These are phyloP conservation scores for Aschersonia sp. DNA, from an alignment of 2,329 filamentous ascomycete genomes.

Conservation along the genomic window DNA sequence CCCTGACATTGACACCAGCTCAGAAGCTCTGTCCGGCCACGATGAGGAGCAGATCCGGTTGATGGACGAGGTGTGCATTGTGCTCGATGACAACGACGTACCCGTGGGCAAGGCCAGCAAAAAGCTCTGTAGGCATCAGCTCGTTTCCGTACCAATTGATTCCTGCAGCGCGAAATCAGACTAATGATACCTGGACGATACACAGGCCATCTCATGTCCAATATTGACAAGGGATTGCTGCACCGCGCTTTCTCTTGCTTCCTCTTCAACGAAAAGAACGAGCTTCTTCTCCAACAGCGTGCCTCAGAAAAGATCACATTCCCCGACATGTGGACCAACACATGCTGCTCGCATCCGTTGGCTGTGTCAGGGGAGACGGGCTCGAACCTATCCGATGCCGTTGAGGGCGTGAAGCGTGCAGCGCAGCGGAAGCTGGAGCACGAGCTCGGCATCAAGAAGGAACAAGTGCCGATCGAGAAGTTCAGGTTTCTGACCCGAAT, in stretches of 20 bases:
- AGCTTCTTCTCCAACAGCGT: conserved; percentile 86
- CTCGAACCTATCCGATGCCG: conserved; percentile 60
- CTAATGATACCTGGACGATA: not conserved
- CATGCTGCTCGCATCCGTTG: conserved; percentile 94
- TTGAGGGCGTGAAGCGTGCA: conserved; percentile 78
- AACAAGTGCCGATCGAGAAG: conserved; percentile 79
- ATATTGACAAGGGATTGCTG: conserved; percentile 89
- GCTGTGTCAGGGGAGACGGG: conserved; percentile 87
- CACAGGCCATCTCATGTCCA: conserved; percentile 91
- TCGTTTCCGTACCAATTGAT: not conserved
- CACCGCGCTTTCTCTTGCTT: conserved; percentile 98
- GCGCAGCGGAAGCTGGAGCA: conserved; percentile 89
- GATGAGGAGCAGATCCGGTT: conserved; percentile 94
- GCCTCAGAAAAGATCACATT: conserved; percentile 97
- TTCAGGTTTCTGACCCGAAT: conserved; percentile 94
- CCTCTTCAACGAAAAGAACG: conserved; percentile 88
- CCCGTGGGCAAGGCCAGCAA: conserved; percentile 96
- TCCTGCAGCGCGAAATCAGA: conserved; percentile 16
- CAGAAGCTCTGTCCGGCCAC: conserved; percentile 71
- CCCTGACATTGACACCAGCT: conserved; percentile 62
- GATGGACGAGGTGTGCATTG: conserved; percentile 99
- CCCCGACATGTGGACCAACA: conserved; percentile 99
- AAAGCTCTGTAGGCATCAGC: conserved; percentile 59
- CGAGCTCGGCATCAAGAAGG: conserved; percentile 79
- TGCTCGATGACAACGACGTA: conserved; percentile 78